Evolutionary conservation across 129 eudicot genomes (phyloP).

Genomic region (Chrysanthemum makinoi): DNA sequence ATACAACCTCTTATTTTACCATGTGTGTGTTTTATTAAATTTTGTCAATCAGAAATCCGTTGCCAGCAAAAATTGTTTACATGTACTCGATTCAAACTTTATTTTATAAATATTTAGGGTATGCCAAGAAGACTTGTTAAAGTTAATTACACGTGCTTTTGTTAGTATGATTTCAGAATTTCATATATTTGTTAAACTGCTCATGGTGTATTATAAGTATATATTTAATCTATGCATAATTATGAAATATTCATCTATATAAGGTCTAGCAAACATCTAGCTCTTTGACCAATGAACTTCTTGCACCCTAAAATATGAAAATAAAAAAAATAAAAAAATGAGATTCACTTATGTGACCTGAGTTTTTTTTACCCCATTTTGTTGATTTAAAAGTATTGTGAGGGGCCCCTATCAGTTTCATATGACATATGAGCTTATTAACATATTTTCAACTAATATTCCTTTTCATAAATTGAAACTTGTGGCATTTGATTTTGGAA

Average conservation of each 20-base stretch:
- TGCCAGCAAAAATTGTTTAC: background rate
- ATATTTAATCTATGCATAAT: background rate
- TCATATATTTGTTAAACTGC: background rate
- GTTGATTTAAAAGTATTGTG: background rate
- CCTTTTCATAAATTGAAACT: background rate
- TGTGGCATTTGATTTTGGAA: background rate
- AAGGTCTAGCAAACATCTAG: background rate
- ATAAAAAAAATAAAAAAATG: background rate
- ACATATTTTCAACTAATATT: background rate
- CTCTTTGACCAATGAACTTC: background rate
- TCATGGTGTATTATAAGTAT: background rate
- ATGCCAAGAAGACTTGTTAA: background rate
- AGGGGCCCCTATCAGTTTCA: background rate
- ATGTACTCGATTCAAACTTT: background rate
- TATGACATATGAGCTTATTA: background rate
- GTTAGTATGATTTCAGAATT: background rate
- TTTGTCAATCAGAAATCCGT: background rate
- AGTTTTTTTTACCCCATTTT: background rate
- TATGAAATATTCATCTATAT: background rate
- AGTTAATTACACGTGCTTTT: background rate
- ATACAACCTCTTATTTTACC: background rate
- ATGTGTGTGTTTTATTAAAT: background rate
- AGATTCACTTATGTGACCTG: background rate
- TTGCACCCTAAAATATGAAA: background rate
- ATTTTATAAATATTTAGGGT: background rate